Percentiles rank a stretch among this genome's conserved stretches.
These are phyloP conservation scores for Pichia sp. DNA, from an alignment of 1,139 yeast genomes.

Conservation along the genomic window DNA sequence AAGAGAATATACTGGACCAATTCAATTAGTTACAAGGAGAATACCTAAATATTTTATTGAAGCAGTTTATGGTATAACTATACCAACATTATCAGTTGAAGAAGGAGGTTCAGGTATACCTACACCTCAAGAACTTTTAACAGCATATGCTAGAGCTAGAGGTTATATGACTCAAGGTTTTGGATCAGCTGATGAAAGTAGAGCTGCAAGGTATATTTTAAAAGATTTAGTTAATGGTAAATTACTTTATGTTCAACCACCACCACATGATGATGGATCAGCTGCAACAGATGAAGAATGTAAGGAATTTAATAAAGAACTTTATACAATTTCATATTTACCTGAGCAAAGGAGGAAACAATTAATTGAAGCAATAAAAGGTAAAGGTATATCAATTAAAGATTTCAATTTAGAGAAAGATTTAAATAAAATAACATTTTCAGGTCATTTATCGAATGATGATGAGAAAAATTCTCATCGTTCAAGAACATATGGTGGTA, in stretches of 20 bases:
- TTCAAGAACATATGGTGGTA: slow-evolving; percentile 59
- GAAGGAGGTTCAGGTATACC: slow-evolving; percentile 91
- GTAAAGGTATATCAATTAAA: slow-evolving; percentile 44
- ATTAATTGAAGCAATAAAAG: slow-evolving; percentile 50
- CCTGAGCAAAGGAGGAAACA: slow-evolving; percentile 79
- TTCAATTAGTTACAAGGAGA: slow-evolving; percentile 75
- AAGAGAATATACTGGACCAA: slow-evolving; percentile 90
- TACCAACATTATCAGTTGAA: slow-evolving; percentile 61
- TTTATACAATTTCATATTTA: slow-evolving; percentile 56
- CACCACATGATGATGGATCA: slow-evolving; percentile 55
- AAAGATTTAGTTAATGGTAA: slow-evolving; percentile 96
- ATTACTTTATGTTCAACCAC: slow-evolving; percentile 78
- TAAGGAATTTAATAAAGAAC: slow-evolving; percentile 61
- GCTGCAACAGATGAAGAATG: slow-evolving; percentile 45
- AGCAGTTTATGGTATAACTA: slow-evolving; percentile 89
- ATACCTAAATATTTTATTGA: slow-evolving; percentile 85
- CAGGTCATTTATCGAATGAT: slow-evolving; percentile 57
- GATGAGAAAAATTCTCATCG: slow-evolving; percentile 35
- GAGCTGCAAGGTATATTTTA: slow-evolving; percentile 87
- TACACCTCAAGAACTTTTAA: slow-evolving; percentile 80
- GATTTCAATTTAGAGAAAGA: slow-evolving; percentile 63
- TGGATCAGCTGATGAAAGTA: slow-evolving; percentile 93
- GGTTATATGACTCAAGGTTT: slow-evolving; percentile 97
- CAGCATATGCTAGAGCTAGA: slow-evolving; percentile 92
- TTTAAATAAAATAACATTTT: slow-evolving; percentile 65